Evolutionary conservation across 306 rosid species (phyloP).

Genomic region (Vicia sativa): DNA sequence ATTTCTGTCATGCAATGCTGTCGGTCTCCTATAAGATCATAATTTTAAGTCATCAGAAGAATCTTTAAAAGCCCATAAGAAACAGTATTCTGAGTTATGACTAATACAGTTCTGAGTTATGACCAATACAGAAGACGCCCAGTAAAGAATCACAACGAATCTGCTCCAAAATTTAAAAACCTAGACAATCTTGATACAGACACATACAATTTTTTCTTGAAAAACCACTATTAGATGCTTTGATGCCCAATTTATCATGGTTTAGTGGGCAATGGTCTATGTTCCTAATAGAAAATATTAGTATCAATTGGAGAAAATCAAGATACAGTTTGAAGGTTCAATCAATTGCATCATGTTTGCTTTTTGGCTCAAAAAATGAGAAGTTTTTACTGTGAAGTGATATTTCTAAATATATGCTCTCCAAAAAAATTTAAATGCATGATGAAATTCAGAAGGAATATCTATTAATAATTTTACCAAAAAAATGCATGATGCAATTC

Average conservation of each 20-base stretch:
- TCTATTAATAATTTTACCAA: slow-evolving; percentile 9
- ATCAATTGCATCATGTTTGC: neutral
- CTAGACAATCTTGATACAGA: neutral
- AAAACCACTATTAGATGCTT: slow-evolving; percentile 7
- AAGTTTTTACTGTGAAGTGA: neutral
- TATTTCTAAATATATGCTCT: slow-evolving; percentile 2
- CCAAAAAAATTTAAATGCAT: neutral
- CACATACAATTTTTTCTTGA: neutral
- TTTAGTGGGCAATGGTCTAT: neutral
- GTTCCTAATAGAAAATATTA: neutral
- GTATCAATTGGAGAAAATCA: slow-evolving; percentile 5
- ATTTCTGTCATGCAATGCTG: slow-evolving; percentile 82
- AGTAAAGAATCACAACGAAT: slow-evolving; percentile 10
- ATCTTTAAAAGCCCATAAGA: neutral
- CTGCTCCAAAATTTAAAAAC: slow-evolving; percentile 17
- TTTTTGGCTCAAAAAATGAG: slow-evolving; percentile 20
- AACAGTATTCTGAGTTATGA: slow-evolving; percentile 11
- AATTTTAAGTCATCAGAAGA: slow-evolving; percentile 29
- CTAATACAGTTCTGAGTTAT: neutral
- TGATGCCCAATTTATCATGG: slow-evolving; percentile 14
- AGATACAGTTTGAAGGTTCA: neutral
- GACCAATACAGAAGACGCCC: slow-evolving; percentile 25
- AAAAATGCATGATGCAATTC: slow-evolving; percentile 15
- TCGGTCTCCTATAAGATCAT: slow-evolving; percentile 80
- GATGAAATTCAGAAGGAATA: slow-evolving; percentile 10